Evolutionary conservation across 176 grass and related monocot species (phyloP).

Genomic region (Bonia amplexicaulis): DNA sequence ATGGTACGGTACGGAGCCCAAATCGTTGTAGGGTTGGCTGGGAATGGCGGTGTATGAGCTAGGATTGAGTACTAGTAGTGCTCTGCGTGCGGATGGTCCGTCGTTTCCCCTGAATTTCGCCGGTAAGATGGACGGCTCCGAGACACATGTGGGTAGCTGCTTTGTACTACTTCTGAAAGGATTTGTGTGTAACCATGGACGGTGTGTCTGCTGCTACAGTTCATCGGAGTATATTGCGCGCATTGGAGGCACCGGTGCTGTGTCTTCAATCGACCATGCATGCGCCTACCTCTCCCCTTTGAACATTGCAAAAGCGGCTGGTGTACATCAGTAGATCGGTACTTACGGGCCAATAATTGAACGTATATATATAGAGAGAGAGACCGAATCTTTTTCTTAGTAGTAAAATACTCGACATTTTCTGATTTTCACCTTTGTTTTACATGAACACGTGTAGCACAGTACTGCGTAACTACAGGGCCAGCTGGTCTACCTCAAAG

Average conservation of each 20-base stretch:
- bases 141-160: background rate
- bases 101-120: background rate
- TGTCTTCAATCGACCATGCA: too few species aligned
- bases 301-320: background rate
- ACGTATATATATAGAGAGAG: background rate
- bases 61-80: background rate
- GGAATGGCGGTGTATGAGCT: background rate
- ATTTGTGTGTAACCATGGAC: background rate
- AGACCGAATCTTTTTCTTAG: background rate
- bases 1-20: background rate
- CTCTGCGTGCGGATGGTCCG: background rate
- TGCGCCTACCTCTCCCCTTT: background rate
- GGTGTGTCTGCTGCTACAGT: background rate
- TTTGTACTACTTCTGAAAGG: background rate
- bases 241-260: too few species aligned
- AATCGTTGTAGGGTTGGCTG: background rate
- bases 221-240: background rate
- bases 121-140: background rate
- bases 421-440: background rate
- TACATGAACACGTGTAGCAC: background rate
- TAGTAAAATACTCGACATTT: background rate
- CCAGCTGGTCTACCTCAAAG: slow-evolving; percentile 23
- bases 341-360: background rate
- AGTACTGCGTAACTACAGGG: background rate
- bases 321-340: background rate